Percentiles rank a stretch among this genome's conserved stretches.
Evolutionary conservation across 2,329 filamentous ascomycete species (phyloP).

Genomic region (Xenoacremonium recifei): DNA sequence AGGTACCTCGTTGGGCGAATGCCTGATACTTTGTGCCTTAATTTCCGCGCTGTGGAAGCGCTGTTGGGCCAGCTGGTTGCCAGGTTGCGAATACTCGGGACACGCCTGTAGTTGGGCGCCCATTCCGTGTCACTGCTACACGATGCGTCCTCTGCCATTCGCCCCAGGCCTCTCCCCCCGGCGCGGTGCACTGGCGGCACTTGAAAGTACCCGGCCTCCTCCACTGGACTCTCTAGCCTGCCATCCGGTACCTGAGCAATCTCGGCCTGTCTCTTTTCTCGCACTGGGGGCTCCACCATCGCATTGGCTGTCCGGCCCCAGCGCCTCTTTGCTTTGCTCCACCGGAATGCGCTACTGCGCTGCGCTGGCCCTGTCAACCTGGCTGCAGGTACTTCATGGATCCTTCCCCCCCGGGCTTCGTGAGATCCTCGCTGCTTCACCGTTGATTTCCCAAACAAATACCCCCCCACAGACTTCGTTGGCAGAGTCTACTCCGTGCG

Average conservation of each 20-base stretch:
- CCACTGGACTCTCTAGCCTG: background rate
- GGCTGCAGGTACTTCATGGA: constrained; percentile 22
- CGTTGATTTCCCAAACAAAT: constrained; percentile 20
- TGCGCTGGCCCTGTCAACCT: constrained; percentile 6
- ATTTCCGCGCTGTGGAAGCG: constrained; percentile 12
- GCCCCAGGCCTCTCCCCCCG: constrained; percentile 10
- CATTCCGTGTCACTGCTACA: constrained; percentile 17
- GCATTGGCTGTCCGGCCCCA: constrained; percentile 1
- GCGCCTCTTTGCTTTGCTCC: constrained; percentile 1
- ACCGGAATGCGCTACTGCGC: constrained; percentile 13
- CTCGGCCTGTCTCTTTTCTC: background rate
- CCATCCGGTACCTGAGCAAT: constrained; percentile 2
- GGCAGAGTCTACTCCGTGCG: constrained; percentile 48
- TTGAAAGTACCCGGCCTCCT: constrained; percentile 6
- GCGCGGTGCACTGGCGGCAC: constrained; percentile 6
- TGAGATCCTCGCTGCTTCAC: constrained; percentile 18
- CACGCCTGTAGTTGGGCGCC: constrained; percentile 1
- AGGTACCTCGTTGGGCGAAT: constrained; percentile 7
- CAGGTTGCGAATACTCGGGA: constrained; percentile 22
- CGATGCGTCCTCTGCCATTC: too few species aligned
- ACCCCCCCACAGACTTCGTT: constrained; percentile 47
- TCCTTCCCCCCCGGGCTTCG: constrained; percentile 11
- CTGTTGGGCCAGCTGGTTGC: constrained; percentile 4
- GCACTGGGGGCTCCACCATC: background rate
- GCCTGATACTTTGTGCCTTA: constrained; percentile 11